Conservation (phyloP, 1,284 basidiomycete genomes). For the Leccinum variabile region DNA sequence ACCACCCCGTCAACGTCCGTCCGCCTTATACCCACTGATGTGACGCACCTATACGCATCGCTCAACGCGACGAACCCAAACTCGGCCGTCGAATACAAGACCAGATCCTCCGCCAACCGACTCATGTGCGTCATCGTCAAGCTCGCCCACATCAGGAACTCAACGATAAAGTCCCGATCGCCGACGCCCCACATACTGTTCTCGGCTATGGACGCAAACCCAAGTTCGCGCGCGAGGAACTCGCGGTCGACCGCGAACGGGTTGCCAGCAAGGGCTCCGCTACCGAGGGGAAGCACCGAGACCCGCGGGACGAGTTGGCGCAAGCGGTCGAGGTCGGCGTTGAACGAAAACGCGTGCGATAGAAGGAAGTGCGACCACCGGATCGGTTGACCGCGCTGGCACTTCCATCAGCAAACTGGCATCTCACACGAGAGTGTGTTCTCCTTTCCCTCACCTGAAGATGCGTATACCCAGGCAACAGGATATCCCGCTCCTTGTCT, state of each 20-base stretch:
- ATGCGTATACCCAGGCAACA: constrained; percentile 97
- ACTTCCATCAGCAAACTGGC: constrained; percentile 1
- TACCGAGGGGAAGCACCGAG: constrained; percentile 91
- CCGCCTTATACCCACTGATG: background rate
- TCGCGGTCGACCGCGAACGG: constrained; percentile 91
- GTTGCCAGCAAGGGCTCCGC: constrained; percentile 94
- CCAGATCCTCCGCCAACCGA: constrained; percentile 93
- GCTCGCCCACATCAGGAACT: constrained; percentile 96
- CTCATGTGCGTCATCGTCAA: constrained; percentile 92
- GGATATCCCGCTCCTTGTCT: constrained; percentile 85
- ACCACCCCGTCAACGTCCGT: constrained; percentile 4
- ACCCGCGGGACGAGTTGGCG: constrained; percentile 84
- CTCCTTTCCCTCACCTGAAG: constrained; percentile 63
- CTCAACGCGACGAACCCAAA: constrained; percentile 94
- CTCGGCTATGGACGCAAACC: constrained; percentile 82
- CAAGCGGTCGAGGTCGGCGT: constrained; percentile 85
- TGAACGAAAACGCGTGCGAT: constrained; percentile 93
- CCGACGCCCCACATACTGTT: constrained; percentile 96
- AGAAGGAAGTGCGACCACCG: constrained; percentile 97
- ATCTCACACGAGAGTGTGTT: too few relatives aligned
- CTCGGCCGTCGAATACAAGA: constrained; percentile 95
- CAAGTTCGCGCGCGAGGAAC: constrained; percentile 83
- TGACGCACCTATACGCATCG: constrained; percentile 87
- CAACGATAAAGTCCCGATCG: constrained; percentile 95
- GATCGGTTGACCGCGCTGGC: constrained; percentile 92